phyloP scores from a whole-genome alignment of 2,329 filamentous ascomycete genomes.

The Cercospora citrullina region DNA sequence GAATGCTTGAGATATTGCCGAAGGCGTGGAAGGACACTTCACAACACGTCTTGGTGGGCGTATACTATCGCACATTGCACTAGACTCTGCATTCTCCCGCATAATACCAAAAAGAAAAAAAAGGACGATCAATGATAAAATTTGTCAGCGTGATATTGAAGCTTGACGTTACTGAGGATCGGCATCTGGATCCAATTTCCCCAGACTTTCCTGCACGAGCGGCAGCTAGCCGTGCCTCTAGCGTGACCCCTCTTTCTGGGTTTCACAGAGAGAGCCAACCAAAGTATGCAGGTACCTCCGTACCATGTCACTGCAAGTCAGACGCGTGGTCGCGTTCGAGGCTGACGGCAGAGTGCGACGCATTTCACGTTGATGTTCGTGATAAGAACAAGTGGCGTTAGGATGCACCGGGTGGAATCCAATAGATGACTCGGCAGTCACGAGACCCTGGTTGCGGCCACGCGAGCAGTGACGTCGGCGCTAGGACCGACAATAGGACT shows the following conservation, averaged over 20 bases:
- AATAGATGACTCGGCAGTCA: not conserved
- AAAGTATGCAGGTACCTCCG: slow-evolving; percentile 3
- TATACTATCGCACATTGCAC: not conserved
- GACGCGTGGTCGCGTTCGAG: not conserved
- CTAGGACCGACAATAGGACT: slow-evolving; percentile 2
- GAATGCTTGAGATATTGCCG: not conserved
- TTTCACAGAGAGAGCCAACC: not conserved
- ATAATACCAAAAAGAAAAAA: too few relatives aligned
- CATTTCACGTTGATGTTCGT: not conserved
- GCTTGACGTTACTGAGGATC: not conserved
- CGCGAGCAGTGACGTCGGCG: slow-evolving; percentile 8
- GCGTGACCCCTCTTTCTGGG: slow-evolving; percentile 8
- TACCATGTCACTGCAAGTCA: not conserved
- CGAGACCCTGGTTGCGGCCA: not conserved
- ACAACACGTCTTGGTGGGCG: not conserved
- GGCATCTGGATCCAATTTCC: slow-evolving; percentile 1
- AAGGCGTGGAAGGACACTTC: not conserved
- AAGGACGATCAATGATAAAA: too few relatives aligned
- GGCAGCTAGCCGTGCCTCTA: slow-evolving; percentile 1
- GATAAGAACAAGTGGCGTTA: not conserved
- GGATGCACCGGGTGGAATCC: not conserved
- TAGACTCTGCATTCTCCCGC: not conserved
- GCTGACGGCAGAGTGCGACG: not conserved
- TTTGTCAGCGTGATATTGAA: too few relatives aligned
- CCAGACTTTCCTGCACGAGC: slow-evolving; percentile 6